Evolutionary conservation across 495 filamentous ascomycete species (phyloP), one percentile per base, ranked within the genome.

Genomic region (Parachaetomium inaequale): DNA sequence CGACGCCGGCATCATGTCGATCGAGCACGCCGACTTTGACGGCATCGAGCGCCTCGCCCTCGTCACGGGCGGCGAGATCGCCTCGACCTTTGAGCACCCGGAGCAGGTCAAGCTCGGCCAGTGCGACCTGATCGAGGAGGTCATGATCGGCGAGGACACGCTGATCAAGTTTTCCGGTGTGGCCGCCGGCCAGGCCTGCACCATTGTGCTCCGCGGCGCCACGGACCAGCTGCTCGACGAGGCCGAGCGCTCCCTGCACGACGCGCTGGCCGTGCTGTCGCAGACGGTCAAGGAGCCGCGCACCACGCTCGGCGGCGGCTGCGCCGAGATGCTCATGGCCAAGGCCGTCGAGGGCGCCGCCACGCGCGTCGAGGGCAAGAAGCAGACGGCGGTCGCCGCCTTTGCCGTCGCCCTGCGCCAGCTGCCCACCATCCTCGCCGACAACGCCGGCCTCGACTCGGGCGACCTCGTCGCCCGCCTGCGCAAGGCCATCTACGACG

Each of bases 21-120:
- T 98, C 68, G 94, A 98, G 81, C 94, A 98, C 73, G 94, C 94
- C 63, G 94, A 98, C 75, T 98, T 98, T 66, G 94, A 98, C 74
- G 94, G 94, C 61, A 93, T 98, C 63, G 94, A 98, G 81, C 85
- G 94, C 34, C 76, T 98, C 63, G 93, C 94, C 14, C 81, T 98
- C 49, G 94, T 98, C 19, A 98, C 95, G 6, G 94, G 94, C 43
- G 94, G 92, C 63, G 94, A 98, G 78, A 98, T 98, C 66, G 87
- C 94, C 25, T 96, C 92, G 21, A 98, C 94, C 23, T 98, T 98
- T 70, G 94, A 98, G 74, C 92, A 98, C 77, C 94, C 94, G 7
- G 94, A 98, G 56, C 87, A 91, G 69, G 93, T 98, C 66, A 95
- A 97, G 80, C 87, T 98, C 31, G 94, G 94, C 15, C 87, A 90